Base-by-base conservation (phyloP, 306 rosid genomes). In the Coriaria nepalensis region DNA sequence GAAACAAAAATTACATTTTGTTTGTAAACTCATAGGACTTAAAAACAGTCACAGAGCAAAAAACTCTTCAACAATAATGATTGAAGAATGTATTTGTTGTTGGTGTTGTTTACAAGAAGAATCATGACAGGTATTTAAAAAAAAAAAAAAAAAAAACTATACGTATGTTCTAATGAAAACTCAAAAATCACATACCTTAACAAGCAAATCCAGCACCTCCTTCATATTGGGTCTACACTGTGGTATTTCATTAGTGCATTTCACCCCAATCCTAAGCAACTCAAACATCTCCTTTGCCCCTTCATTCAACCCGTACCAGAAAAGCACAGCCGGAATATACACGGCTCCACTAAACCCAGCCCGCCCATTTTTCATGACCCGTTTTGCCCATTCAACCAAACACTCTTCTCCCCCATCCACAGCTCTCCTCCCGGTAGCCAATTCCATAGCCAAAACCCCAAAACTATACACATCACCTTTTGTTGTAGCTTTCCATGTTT, bases 321-420 rank as follows among this genome's bases (percentile, higher is more conserved):
- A 59, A 33, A 82, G 37, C 46, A 63, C 51, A 45, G 64, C 75
- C 0, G 96, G 92, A n/a, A 59, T 66, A n/a, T n/a, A n/a, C 39
- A 68, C 64, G 6, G 75, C 53, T 0, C 65, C 42, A 6, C 63
- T 59, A 13, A 70, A 40, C 47, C 73, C 82, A 9, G 47, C 41
- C 13, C 73, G 46, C 37, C 86, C 86, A 14, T 53, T 65, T 41
- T 76, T 73, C 81, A 78, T 72, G 37, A 77, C 92, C 47, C 94
- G 70, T 54, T 68, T 73, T 0, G 79, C 92, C 94, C 96, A 82
- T 59, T 92, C 98, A 47, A 85, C 78, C 36, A 92, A 49, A 44
- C 98, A 77, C 71, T 92, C 98, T 53, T 85, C 96, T 13, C 92
- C 98, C 61, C 96, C 98, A 38, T 92, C 96, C 57, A 85, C 78